phyloP scores from a whole-genome alignment of 2,329 filamentous ascomycete genomes.

The Didymella arachidicola region DNA sequence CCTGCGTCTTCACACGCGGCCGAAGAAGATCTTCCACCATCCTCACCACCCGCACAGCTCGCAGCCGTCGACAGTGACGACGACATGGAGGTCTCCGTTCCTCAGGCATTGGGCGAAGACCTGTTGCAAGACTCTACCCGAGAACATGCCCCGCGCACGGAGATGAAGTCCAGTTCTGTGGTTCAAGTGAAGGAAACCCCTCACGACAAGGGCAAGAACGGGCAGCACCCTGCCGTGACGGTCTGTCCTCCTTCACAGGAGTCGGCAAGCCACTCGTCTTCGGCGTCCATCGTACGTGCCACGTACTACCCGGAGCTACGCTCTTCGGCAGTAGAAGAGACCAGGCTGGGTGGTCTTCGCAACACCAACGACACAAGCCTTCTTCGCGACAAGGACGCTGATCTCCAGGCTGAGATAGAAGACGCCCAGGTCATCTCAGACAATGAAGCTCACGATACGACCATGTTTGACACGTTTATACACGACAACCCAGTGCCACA shows the following conservation, averaged over 20 bases:
- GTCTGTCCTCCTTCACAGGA: constrained; percentile 14
- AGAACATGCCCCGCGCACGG: not conserved
- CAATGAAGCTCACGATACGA: not conserved
- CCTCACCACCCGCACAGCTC: constrained; percentile 27
- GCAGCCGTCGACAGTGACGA: constrained; percentile 28
- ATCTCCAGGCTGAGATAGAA: not conserved
- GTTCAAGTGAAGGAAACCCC: constrained; percentile 46
- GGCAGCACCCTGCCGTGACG: constrained; percentile 3
- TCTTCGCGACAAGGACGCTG: not conserved
- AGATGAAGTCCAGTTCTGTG: constrained; percentile 12
- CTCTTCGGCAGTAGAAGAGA: constrained; percentile 12
- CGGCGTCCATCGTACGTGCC: constrained; percentile 36
- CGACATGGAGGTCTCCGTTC: constrained; percentile 40
- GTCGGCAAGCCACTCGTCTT: constrained; percentile 30
- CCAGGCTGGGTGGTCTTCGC: not conserved
- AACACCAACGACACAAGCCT: not conserved
- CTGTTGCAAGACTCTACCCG: not conserved
- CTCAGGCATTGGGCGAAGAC: constrained; percentile 42
- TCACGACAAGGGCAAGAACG: constrained; percentile 29
- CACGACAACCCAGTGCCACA: not conserved
- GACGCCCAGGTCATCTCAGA: not conserved
- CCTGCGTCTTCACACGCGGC: constrained; percentile 25
- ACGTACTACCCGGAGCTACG: constrained; percentile 31
- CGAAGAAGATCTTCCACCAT: constrained; percentile 19
- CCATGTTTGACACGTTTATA: not conserved